phyloP scores from a whole-genome alignment of 73 alveolate genomes.

The Paramecium pentaurelia region DNA sequence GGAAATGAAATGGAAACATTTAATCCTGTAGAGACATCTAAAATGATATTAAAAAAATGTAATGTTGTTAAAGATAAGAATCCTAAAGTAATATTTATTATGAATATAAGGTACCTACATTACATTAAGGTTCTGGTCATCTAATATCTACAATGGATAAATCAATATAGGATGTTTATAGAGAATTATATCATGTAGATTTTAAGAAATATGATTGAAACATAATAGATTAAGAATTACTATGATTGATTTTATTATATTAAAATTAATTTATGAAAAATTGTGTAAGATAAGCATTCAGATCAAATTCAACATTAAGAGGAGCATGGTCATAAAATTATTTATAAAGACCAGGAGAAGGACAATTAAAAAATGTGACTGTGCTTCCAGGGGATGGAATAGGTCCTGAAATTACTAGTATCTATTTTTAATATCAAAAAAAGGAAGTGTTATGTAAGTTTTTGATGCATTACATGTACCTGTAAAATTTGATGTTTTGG shows the following conservation, averaged over 20 bases:
- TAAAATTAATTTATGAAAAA: constrained; percentile 26
- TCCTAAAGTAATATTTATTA: constrained; percentile 43
- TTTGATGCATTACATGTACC: constrained; percentile 69
- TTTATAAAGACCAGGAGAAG: constrained; percentile 78
- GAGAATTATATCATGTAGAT: constrained; percentile 35
- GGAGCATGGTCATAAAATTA: constrained; percentile 55
- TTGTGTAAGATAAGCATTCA: constrained; percentile 26
- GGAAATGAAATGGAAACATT: constrained; percentile 57
- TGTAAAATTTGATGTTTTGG: constrained; percentile 62
- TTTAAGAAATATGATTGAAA: constrained; percentile 36
- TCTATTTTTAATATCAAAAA: not conserved
- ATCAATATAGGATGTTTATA: constrained; percentile 57
- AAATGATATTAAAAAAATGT: constrained; percentile 40
- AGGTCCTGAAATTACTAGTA: constrained; percentile 73
- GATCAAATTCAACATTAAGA: constrained; percentile 7
- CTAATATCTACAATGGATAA: constrained; percentile 55
- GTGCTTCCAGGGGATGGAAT: constrained; percentile 77
- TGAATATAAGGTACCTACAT: not conserved
- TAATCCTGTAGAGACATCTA: constrained; percentile 60
- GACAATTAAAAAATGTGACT: constrained; percentile 62
- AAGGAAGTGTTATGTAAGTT: constrained; percentile 61
- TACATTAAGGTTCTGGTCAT: constrained; percentile 46
- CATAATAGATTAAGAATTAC: not conserved
- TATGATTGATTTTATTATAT: not conserved
- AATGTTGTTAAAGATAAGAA: constrained; percentile 57